Base-by-base conservation (phyloP, 2,329 filamentous ascomycete genomes). In the Triangularia verruculosa region DNA sequence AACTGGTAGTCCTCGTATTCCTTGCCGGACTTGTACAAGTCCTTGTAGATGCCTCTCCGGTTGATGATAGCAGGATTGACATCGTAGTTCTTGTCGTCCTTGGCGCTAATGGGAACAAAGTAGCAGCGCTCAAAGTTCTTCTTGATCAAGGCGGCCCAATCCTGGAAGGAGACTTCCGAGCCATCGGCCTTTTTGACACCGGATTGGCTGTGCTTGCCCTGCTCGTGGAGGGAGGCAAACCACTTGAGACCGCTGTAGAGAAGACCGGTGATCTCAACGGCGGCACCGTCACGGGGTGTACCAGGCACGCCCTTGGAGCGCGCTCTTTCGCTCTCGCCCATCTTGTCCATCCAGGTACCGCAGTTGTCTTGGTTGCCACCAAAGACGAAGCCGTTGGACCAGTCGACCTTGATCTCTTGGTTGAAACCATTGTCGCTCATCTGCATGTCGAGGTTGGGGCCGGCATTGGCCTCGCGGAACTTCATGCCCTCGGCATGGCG, bases 331-430 rank as follows among this genome's bases (percentile, higher is more conserved):
- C 93, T 97, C 76, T 99, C 95, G n/a, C 95, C 95, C 95, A 99
- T 99, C 84, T 99, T 99, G 82, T 99, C 95, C 93, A 97, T 97
- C 95, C 95, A 99, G 1, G 95, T 99, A 59, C 95, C 95, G 71
- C 96, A 99, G 77, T 99, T 99, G 78, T 80, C 84, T 73, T 97
- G 93, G 72, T 92, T 98, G 32, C 96, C 95, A 62, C 96, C 95
- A 72, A 96, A 97, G 63, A 99, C 89, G 67, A 99, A 85, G 22
- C 95, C 96, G 4, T 88, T 95, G 30, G 85, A 80, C 94, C 94
- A 98, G 74, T 99, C 94, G 11, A 96, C 91, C 64, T 90, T 86
- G 70, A 98, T 89, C 64, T 95, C 88, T 68, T 97, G 92, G 72
- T 97, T 88, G 81, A 99, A 99, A 0, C 95, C 95, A 72, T 93